Percentiles rank a stretch among this genome's conserved stretches.
Evolutionary conservation across 768 basidiomycete genomes (phyloP).

Genomic region (Russula ochroleuca): DNA sequence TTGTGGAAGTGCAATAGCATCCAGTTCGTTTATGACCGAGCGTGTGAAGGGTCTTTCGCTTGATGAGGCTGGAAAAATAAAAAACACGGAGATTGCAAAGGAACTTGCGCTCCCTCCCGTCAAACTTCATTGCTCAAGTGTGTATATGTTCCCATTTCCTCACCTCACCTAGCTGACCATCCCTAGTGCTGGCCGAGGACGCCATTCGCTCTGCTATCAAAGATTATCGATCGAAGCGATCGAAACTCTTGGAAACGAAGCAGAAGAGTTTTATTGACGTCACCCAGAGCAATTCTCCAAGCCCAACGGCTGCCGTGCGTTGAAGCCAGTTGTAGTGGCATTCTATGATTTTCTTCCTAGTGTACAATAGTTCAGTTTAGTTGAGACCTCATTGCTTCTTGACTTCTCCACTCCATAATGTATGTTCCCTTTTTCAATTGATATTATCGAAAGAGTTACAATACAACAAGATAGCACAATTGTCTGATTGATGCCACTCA

Average conservation of each 20-base stretch:
- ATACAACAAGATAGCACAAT: not conserved
- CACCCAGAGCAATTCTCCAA: slow-evolving; percentile 52
- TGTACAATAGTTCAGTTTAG: slow-evolving; percentile 19
- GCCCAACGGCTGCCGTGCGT: slow-evolving; percentile 51
- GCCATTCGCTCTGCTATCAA: slow-evolving; percentile 98
- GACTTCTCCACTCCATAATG: slow-evolving; percentile 3
- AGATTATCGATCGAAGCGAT: slow-evolving; percentile 87
- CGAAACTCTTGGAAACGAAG: slow-evolving; percentile 45
- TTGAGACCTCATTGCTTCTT: not conserved
- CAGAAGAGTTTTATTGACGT: slow-evolving; percentile 69
- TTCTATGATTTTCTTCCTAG: slow-evolving; percentile 5
- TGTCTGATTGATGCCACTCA: not conserved
- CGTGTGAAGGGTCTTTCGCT: slow-evolving; percentile 91
- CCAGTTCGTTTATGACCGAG: slow-evolving; percentile 98
- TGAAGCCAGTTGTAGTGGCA: slow-evolving; percentile 38
- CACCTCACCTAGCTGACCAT: slow-evolving; percentile 6
- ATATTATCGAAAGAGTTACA: not conserved
- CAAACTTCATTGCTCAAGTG: slow-evolving; percentile 92
- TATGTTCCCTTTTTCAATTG: not conserved
- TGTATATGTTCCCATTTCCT: slow-evolving; percentile 33
- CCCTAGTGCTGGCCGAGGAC: slow-evolving; percentile 89
- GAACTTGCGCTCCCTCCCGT: slow-evolving; percentile 94
- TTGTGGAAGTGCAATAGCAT: slow-evolving; percentile 96
- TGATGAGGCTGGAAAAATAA: slow-evolving; percentile 93
- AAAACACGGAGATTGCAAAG: slow-evolving; percentile 99